These are phyloP conservation scores for Prunus mira DNA, from an alignment of 306 rosid genomes.

Conservation along the genomic window DNA sequence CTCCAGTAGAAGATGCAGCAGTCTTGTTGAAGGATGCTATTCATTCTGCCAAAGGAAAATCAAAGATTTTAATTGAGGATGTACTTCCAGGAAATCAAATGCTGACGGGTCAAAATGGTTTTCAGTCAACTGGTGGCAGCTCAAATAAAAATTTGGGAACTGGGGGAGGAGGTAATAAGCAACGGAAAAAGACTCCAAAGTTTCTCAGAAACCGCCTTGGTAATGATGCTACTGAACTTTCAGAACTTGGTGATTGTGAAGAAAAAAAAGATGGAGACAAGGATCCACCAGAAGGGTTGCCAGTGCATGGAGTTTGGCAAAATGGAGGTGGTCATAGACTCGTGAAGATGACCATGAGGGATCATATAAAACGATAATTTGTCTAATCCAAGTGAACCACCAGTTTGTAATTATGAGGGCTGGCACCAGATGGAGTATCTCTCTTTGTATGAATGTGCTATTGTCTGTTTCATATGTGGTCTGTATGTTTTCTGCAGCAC, in stretches of 20 bases:
- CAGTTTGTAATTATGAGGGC: neutral
- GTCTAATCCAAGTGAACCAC: neutral
- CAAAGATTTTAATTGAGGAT: slow-evolving; percentile 31
- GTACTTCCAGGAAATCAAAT: slow-evolving; percentile 40
- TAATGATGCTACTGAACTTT: slow-evolving; percentile 57
- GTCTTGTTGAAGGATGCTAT: slow-evolving; percentile 54
- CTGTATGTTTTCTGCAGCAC: neutral
- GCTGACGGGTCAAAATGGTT: slow-evolving; percentile 32
- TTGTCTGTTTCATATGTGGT: neutral
- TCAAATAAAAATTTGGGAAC: slow-evolving; percentile 45
- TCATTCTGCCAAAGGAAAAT: slow-evolving; percentile 47
- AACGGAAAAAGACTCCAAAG: slow-evolving; percentile 69
- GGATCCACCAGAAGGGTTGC: slow-evolving; percentile 48
- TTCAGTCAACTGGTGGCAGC: slow-evolving; percentile 35
- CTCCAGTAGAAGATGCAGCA: slow-evolving; percentile 53
- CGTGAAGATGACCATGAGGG: slow-evolving; percentile 14
- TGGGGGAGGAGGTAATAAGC: slow-evolving; percentile 68
- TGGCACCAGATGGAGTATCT: neutral
- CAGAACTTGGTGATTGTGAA: slow-evolving; percentile 35
- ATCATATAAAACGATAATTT: neutral
- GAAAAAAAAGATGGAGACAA: slow-evolving; percentile 27
- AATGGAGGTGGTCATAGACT: slow-evolving; percentile 70
- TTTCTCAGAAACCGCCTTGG: slow-evolving; percentile 78
- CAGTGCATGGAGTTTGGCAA: slow-evolving; percentile 83
- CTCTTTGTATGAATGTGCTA: neutral